Evolutionary conservation across 129 eudicot species (phyloP).

Genomic region (Calendula officinalis): DNA sequence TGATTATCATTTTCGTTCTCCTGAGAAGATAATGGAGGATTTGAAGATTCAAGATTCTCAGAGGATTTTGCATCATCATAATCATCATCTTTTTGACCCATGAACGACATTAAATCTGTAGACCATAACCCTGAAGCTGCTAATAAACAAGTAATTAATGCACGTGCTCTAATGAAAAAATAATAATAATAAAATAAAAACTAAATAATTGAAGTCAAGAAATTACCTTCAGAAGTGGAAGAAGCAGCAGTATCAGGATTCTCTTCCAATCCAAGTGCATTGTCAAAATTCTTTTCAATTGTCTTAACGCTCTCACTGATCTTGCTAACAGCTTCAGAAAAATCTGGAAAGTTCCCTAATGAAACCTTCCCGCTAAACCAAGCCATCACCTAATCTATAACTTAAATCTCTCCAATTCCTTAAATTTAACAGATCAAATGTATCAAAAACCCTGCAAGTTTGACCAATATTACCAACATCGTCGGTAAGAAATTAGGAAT

Average conservation of each 20-base stretch:
- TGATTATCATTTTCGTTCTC: constrained; percentile 39
- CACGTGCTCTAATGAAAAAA: too few species aligned
- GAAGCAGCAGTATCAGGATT: constrained; percentile 29
- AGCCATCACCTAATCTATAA: constrained; percentile 48
- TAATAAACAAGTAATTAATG: neutral
- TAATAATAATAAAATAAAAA: too few species aligned
- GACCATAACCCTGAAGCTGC: constrained; percentile 74
- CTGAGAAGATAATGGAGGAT: constrained; percentile 27
- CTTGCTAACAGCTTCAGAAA: constrained; percentile 86
- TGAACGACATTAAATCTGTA: constrained; percentile 54
- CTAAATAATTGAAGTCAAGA: too few species aligned
- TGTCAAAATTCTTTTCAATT: constrained; percentile 86
- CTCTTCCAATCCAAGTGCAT: constrained; percentile 82
- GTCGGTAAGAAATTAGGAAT: neutral
- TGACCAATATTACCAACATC: neutral
- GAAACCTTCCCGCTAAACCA: constrained; percentile 94
- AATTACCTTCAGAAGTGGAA: constrained; percentile 50
- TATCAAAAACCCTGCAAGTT: constrained; percentile 29
- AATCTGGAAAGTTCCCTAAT: constrained; percentile 84
- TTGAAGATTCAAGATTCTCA: constrained; percentile 27
- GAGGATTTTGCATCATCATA: constrained; percentile 45
- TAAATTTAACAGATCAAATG: constrained; percentile 17
- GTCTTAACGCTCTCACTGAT: constrained; percentile 83
- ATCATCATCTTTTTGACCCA: constrained; percentile 63
- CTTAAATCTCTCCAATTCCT: constrained; percentile 22